Conservation (phyloP, 306 rosid genomes). For the Spatholobus suberectus region DNA sequence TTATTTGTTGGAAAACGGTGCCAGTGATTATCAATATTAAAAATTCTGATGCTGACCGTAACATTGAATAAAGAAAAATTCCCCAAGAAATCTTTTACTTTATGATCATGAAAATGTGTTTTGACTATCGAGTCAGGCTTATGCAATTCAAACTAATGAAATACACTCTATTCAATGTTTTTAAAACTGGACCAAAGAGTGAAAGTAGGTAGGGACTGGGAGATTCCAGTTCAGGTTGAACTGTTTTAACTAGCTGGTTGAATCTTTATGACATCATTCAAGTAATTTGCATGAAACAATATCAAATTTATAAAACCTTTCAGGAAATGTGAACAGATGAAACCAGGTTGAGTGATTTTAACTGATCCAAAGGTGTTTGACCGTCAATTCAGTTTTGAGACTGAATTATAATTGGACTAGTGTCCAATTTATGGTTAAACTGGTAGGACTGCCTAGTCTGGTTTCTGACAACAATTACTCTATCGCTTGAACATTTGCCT, state of each 20-base stretch:
- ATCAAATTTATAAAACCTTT: not conserved
- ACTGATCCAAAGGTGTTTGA: not conserved
- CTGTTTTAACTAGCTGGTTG: not conserved
- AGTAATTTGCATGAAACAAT: not conserved
- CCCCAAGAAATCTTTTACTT: not conserved
- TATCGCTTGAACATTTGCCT: not conserved
- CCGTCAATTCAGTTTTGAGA: not conserved
- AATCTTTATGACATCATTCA: not conserved
- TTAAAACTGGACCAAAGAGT: not conserved
- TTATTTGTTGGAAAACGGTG: slow-evolving; percentile 5
- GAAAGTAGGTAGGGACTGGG: not conserved
- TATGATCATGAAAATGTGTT: slow-evolving; percentile 9
- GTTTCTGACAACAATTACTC: not conserved
- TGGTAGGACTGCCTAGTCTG: not conserved
- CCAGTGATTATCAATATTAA: not conserved
- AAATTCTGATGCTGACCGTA: not conserved
- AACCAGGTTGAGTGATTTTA: not conserved
- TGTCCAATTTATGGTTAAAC: not conserved
- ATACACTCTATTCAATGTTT: not conserved
- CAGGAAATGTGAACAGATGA: not conserved
- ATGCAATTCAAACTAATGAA: not conserved
- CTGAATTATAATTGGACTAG: not conserved
- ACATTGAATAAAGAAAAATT: slow-evolving; percentile 13
- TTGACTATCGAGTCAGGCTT: not conserved
- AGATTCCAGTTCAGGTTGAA: not conserved